Evolutionary conservation across 257 asterid species (phyloP), one percentile per base, ranked within the genome.

Genomic region (Craterostigma plantagineum): DNA sequence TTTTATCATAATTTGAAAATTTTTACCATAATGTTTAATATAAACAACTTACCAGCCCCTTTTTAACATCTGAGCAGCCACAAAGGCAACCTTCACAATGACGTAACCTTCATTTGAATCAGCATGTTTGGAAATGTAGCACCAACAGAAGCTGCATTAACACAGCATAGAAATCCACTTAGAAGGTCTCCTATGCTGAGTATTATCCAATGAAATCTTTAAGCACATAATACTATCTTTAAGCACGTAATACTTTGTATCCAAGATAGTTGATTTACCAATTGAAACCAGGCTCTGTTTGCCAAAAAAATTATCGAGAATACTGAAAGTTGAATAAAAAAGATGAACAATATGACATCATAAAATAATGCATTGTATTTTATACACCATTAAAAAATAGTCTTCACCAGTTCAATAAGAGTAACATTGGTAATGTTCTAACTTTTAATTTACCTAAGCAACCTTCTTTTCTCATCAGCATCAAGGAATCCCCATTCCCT

Each of bases 41-140:
- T 57, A 27, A 48, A 35, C 42, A 48, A 71, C 91, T 65, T 62
- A 81, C 97, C 98, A 87, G 38, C 98, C 95, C 65, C 95, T 68
- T 75, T 87, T 87, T 59, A 87, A 63, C 70, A 87, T 63, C 63
- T 87, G 98, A 47, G 93, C 79, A 65, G 83, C 93, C 58, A 79
- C 93, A 11, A 95, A 76, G 18, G 83, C 91, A 58, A 82, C 91
- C 69, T 87, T 87, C 38, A 62, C 56, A 43, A 55, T 72, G 58
- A 82, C 98, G 63, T 76, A 87, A 48, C 93, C 92, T 66, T 87
- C 95, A 3, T 68, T 68, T 44, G 75, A 74, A 46, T 56, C 62
- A 39, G 95, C 83, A 56, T 82, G 64, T 64, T 87, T 70, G 79
- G 75, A 68, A 23, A 77, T 74, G 59, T 63, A 82, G 60, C 65